phyloP scores from a whole-genome alignment of 371 early-diverging fungal genomes.

The Rhizopus stolonifer region DNA sequence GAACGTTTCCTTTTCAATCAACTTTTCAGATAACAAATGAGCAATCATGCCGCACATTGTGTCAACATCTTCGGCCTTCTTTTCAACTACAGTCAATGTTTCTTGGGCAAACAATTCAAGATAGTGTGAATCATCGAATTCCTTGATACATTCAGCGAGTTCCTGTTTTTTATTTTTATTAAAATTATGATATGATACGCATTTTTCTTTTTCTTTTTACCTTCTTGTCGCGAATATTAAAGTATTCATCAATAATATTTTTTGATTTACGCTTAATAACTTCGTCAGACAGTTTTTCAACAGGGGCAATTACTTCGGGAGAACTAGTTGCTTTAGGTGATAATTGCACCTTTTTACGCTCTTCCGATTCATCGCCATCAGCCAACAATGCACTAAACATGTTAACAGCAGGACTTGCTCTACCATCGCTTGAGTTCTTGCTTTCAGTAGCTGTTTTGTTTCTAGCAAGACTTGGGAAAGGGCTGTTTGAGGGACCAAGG shows the following conservation, averaged over 20 bases:
- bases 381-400: slow-evolving; percentile 59
- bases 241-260: slow-evolving; percentile 73
- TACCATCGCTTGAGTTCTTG: slow-evolving; percentile 22
- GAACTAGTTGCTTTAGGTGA: slow-evolving; percentile 22
- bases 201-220: slow-evolving; percentile 15
- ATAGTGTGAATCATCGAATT: slow-evolving; percentile 59
- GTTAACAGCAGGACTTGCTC: slow-evolving; percentile 48
- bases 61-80: slow-evolving; percentile 61
- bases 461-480: slow-evolving; percentile 52
- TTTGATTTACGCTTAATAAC: slow-evolving; percentile 63
- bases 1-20: slow-evolving; percentile 38
- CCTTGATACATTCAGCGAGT: slow-evolving; percentile 68
- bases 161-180: slow-evolving; percentile 23
- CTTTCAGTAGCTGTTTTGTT: slow-evolving; percentile 31
- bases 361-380: slow-evolving; percentile 33
- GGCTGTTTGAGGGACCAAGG: slow-evolving; percentile 61
- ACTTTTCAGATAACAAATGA: slow-evolving; percentile 37
- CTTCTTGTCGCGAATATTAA: slow-evolving; percentile 52
- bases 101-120: slow-evolving; percentile 45
- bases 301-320: slow-evolving; percentile 11
- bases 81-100: slow-evolving; percentile 51
- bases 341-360: slow-evolving; percentile 39
- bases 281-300: slow-evolving; percentile 48
- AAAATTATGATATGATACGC: background rate
- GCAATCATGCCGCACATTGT: slow-evolving; percentile 52